A percentile compares a stretch with the other conserved stretches of the same genome.
Evolutionary conservation across 2,329 filamentous ascomycete genomes (phyloP).

Genomic region (Hymenoscyphus scutula): DNA sequence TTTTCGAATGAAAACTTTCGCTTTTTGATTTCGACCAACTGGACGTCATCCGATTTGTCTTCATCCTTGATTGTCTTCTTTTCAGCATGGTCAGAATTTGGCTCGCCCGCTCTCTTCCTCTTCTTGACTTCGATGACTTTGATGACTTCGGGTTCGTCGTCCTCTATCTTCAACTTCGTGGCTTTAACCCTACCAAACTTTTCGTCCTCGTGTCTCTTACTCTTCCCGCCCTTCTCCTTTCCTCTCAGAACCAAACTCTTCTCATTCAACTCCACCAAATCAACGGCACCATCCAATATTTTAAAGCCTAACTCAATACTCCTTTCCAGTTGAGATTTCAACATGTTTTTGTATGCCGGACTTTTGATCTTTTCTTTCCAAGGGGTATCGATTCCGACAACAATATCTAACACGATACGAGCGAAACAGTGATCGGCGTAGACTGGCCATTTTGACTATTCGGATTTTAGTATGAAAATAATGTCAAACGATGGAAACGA

Average conservation of each 20-base stretch:
- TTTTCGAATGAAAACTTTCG: neutral
- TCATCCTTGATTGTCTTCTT: neutral
- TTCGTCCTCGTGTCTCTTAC: neutral
- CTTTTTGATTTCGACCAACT: neutral
- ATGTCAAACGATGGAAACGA: neutral
- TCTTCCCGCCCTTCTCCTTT: slow-evolving; percentile 7
- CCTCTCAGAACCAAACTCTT: slow-evolving; percentile 41
- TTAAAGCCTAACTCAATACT: slow-evolving; percentile 41
- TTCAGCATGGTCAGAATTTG: neutral
- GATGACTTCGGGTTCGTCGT: neutral
- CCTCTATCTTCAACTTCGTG: neutral
- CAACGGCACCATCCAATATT: slow-evolving; percentile 38
- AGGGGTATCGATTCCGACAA: slow-evolving; percentile 39
- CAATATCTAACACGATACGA: slow-evolving; percentile 45
- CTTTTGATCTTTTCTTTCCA: slow-evolving; percentile 43
- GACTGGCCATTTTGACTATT: slow-evolving; percentile 43
- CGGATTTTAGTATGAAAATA: slow-evolving; percentile 2
- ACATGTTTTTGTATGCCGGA: slow-evolving; percentile 46
- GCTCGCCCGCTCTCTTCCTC: too few relatives aligned
- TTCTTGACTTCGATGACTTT: too few relatives aligned
- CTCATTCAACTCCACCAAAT: slow-evolving; percentile 41
- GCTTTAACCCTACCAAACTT: neutral
- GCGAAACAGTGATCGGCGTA: slow-evolving; percentile 45
- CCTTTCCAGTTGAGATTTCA: slow-evolving; percentile 36
- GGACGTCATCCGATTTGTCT: too few relatives aligned